A percentile compares a stretch with the other conserved stretches of the same genome.
These are phyloP conservation scores for Orbilia brochopaga DNA, from an alignment of 2,329 filamentous ascomycete species.

Conservation along the genomic window DNA sequence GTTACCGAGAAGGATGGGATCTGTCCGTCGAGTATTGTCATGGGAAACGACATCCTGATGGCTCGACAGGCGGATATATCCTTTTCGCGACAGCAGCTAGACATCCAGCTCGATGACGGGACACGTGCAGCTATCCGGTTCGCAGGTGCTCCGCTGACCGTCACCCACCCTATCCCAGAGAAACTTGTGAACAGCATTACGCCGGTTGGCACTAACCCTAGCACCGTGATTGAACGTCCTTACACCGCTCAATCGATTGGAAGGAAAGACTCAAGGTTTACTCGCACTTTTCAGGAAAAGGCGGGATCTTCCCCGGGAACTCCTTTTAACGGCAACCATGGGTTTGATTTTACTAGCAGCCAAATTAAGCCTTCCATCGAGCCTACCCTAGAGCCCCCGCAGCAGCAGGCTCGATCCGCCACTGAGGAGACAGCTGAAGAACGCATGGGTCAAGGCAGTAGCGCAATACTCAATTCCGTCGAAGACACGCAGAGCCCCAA, in stretches of 20 bases:
- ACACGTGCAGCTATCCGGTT: slow-evolving; percentile 46
- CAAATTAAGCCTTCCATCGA: slow-evolving; percentile 11
- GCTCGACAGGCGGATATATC: slow-evolving; percentile 46
- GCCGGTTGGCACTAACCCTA: slow-evolving; percentile 10
- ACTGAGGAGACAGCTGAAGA: slow-evolving; percentile 18
- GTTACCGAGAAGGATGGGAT: slow-evolving; percentile 48
- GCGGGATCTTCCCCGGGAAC: slow-evolving; percentile 41
- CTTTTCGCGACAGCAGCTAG: slow-evolving; percentile 31
- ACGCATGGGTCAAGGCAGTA: slow-evolving; percentile 44
- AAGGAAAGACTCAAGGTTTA: slow-evolving; percentile 47
- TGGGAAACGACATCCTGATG: slow-evolving; percentile 48
- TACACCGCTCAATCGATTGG: slow-evolving; percentile 46
- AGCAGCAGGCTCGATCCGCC: slow-evolving; percentile 4
- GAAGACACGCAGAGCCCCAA: slow-evolving; percentile 26
- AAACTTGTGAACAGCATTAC: slow-evolving; percentile 34
- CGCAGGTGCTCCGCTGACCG: slow-evolving; percentile 37
- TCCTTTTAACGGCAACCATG: slow-evolving; percentile 31
- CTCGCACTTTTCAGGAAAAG: slow-evolving; percentile 44
- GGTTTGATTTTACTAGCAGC: slow-evolving; percentile 37
- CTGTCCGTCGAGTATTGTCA: slow-evolving; percentile 43
- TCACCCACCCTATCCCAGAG: slow-evolving; percentile 41
- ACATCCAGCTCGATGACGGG: slow-evolving; percentile 46
- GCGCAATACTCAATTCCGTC: slow-evolving; percentile 40
- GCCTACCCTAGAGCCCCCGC: slow-evolving; percentile 15
- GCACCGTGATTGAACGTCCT: slow-evolving; percentile 27